phyloP scores from a whole-genome alignment of 441 rosid species.

The Populus trichocarpa region DNA sequence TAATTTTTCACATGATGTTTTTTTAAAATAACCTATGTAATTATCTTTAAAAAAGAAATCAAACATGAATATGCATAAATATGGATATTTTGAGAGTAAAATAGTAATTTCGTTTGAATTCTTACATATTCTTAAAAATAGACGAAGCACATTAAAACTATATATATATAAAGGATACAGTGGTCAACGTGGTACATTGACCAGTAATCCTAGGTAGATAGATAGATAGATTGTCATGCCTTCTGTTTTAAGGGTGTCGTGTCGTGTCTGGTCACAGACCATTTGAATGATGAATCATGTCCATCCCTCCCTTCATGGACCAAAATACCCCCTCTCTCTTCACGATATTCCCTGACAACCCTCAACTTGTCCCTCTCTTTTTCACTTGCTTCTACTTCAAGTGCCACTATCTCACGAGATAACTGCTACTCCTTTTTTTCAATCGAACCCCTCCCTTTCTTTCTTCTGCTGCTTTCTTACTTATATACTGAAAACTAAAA shows the following conservation, averaged over 20 bases:
- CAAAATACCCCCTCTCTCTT: constrained; percentile 38
- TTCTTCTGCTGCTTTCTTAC: constrained; percentile 14
- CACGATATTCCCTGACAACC: constrained; percentile 17
- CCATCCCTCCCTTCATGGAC: constrained; percentile 23
- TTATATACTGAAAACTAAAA: constrained; percentile 5
- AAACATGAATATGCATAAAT: no score
- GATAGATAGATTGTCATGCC: not conserved
- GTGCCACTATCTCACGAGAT: constrained; percentile 26
- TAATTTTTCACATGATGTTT: no score
- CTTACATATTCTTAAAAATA: no score
- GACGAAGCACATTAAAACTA: not conserved
- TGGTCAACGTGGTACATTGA: not conserved
- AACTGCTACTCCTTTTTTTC: constrained; percentile 1
- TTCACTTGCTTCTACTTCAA: constrained; percentile 30
- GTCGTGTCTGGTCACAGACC: constrained; percentile 11
- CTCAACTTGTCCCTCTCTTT: constrained; percentile 8
- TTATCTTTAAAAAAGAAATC: no score
- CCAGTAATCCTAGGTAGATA: not conserved
- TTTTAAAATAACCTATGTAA: no score
- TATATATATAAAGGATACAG: not conserved
- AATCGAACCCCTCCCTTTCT: not conserved
- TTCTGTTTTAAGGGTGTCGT: constrained; percentile 11
- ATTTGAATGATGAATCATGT: constrained; percentile 24
- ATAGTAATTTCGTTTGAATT: not conserved
- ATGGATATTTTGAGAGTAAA: no score